A percentile compares a stretch with the other conserved stretches of the same genome.
phyloP scores from a whole-genome alignment of 2,329 filamentous ascomycete species.

The Pyricularia grisea region DNA sequence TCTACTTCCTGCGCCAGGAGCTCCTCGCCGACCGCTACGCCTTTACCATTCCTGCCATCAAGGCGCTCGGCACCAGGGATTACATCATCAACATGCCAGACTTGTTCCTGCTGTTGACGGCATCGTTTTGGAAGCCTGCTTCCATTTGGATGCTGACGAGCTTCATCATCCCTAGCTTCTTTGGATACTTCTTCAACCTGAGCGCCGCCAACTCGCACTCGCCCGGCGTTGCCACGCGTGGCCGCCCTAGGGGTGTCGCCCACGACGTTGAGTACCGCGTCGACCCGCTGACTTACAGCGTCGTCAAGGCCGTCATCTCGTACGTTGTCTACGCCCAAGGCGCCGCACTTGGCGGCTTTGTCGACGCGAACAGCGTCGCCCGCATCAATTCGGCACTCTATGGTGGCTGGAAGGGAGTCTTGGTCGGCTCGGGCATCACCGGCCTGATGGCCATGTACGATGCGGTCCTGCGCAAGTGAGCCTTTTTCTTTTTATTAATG shows the following conservation, averaged over 20 bases:
- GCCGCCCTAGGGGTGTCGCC: slow-evolving; percentile 29
- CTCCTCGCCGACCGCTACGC: slow-evolving; percentile 64
- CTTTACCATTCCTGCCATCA: slow-evolving; percentile 59
- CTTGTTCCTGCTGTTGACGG: slow-evolving; percentile 66
- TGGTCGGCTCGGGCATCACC: slow-evolving; percentile 60
- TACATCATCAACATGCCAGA: slow-evolving; percentile 65
- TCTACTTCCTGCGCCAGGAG: slow-evolving; percentile 57
- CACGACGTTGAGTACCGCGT: slow-evolving; percentile 43
- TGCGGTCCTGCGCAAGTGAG: slow-evolving; percentile 61
- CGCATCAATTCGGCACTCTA: slow-evolving; percentile 59
- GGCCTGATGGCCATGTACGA: slow-evolving; percentile 66
- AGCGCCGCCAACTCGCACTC: slow-evolving; percentile 39
- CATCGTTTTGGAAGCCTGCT: slow-evolving; percentile 76
- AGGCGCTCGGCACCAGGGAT: slow-evolving; percentile 43
- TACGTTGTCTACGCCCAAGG: slow-evolving; percentile 72
- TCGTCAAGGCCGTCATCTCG: slow-evolving; percentile 73
- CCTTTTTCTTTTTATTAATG: neutral
- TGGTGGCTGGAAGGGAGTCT: slow-evolving; percentile 60
- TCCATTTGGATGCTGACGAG: slow-evolving; percentile 69
- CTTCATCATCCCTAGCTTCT: slow-evolving; percentile 56
- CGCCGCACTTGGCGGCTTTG: slow-evolving; percentile 51
- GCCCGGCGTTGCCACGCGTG: slow-evolving; percentile 15
- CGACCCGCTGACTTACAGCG: slow-evolving; percentile 85
- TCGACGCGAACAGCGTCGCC: slow-evolving; percentile 49
- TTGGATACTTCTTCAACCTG: slow-evolving; percentile 88